Conservation (phyloP, 2,329 filamentous ascomycete genomes). For the Colletotrichum coccodes region DNA sequence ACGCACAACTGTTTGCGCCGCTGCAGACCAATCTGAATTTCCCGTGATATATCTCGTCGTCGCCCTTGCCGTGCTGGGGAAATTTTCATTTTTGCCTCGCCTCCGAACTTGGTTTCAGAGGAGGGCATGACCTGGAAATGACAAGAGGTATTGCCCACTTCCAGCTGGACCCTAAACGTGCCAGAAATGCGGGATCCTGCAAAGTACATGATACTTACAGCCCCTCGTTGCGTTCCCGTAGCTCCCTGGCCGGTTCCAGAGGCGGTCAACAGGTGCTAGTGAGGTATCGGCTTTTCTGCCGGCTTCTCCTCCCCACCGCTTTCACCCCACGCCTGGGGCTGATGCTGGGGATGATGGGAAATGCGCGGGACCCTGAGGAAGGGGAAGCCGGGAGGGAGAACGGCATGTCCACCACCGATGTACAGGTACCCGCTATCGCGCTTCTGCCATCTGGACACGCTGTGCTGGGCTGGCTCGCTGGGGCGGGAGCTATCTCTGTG, state of each 20-base stretch:
- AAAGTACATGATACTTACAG: slow-evolving; percentile 18
- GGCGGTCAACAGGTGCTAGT: slow-evolving; percentile 16
- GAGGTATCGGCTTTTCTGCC: slow-evolving; percentile 27
- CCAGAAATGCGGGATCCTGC: slow-evolving; percentile 9
- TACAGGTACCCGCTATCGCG: slow-evolving; percentile 12
- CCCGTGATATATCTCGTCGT: not conserved
- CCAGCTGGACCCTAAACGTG: not conserved
- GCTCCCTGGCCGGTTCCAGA: slow-evolving; percentile 11
- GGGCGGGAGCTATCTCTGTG: slow-evolving; percentile 26
- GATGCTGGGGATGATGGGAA: slow-evolving; percentile 29
- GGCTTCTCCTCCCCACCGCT: slow-evolving; percentile 23
- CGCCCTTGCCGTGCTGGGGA: not conserved
- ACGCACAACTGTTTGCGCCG: not conserved
- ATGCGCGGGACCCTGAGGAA: slow-evolving; percentile 28
- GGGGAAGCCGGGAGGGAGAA: slow-evolving; percentile 12
- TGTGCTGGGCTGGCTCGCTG: slow-evolving; percentile 8
- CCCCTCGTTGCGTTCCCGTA: slow-evolving; percentile 19
- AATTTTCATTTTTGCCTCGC: not conserved
- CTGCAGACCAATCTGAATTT: slow-evolving; percentile 8
- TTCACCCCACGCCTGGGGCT: slow-evolving; percentile 32
- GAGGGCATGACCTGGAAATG: not conserved
- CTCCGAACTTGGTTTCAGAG: not conserved
- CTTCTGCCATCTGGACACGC: not conserved
- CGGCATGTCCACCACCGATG: not conserved
- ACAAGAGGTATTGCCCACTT: not conserved